These are phyloP conservation scores for Saussurea involucrata DNA, from an alignment of 129 eudicot species.

Conservation along the genomic window DNA sequence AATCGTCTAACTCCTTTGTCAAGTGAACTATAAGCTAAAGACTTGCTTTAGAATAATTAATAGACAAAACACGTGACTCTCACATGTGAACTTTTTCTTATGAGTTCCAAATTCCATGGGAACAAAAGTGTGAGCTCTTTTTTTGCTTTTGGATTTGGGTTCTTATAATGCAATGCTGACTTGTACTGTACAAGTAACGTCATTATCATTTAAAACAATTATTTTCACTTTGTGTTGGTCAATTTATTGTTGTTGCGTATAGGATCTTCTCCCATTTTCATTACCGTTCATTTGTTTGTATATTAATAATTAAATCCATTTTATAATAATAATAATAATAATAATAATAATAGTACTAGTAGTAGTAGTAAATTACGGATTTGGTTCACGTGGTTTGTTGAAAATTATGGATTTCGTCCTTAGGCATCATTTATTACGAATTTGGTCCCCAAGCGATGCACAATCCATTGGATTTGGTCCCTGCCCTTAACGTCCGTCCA, in stretches of 20 bases:
- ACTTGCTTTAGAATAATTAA: no score
- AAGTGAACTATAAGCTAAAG: no score
- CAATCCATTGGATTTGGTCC: no score
- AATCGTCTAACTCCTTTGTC: no score
- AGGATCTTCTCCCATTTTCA: slow-evolving; percentile 6
- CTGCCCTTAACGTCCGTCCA: no score
- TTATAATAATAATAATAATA: no score
- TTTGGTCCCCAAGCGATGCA: no score
- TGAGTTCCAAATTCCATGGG: not conserved
- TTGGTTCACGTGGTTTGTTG: no score
- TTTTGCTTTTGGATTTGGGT: not conserved
- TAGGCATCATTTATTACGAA: no score
- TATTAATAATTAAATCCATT: not conserved
- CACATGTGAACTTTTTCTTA: not conserved
- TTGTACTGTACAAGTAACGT: slow-evolving; percentile 11
- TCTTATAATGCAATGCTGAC: not conserved
- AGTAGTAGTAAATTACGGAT: no score
- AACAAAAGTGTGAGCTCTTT: not conserved
- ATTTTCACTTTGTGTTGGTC: slow-evolving; percentile 15
- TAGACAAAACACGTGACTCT: not conserved
- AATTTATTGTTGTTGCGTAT: slow-evolving; percentile 22
- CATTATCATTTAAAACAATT: slow-evolving; percentile 3
- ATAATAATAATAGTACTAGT: no score
- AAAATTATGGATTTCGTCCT: no score
- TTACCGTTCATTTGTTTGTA: slow-evolving; percentile 1